Evolutionary conservation across 495 filamentous ascomycete genomes (phyloP).

Genomic region (Bryoglossum gracile): DNA sequence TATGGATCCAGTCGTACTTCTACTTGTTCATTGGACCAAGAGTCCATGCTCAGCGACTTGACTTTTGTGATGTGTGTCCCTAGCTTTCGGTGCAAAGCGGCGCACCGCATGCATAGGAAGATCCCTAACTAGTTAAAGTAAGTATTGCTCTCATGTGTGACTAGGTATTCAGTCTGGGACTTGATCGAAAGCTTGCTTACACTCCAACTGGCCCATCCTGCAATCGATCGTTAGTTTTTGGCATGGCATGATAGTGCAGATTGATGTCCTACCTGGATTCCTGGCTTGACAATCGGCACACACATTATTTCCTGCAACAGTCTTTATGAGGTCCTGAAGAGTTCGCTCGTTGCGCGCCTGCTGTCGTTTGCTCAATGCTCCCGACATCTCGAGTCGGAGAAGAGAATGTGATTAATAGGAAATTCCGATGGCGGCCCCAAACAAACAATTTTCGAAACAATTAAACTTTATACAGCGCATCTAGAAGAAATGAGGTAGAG

Average conservation of each 20-base stretch:
- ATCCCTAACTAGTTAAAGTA: slow-evolving; percentile 64
- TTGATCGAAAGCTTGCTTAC: slow-evolving; percentile 45
- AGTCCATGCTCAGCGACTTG: slow-evolving; percentile 97
- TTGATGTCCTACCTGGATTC: slow-evolving; percentile 74
- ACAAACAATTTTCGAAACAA: slow-evolving; percentile 5
- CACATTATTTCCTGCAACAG: slow-evolving; percentile 82
- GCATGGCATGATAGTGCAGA: no score
- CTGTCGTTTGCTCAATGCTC: slow-evolving; percentile 75
- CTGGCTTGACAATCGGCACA: slow-evolving; percentile 89
- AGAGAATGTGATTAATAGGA: slow-evolving; percentile 7
- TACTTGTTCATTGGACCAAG: slow-evolving; percentile 90
- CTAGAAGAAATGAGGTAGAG: slow-evolving; percentile 6
- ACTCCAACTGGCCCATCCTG: slow-evolving; percentile 98
- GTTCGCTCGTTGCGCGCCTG: slow-evolving; percentile 92
- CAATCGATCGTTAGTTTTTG: no score
- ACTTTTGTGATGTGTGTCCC: slow-evolving; percentile 98
- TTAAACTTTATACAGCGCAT: slow-evolving; percentile 15
- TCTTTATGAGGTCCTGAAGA: slow-evolving; percentile 83
- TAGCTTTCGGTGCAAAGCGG: slow-evolving; percentile 88
- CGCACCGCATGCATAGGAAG: slow-evolving; percentile 97
- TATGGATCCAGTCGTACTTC: slow-evolving; percentile 52
- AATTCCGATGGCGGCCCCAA: slow-evolving; percentile 1
- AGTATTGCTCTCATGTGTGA: slow-evolving; percentile 6
- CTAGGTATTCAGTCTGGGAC: neutral
- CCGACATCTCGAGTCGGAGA: slow-evolving; percentile 42